These are phyloP conservation scores for Dothidotthia symphoricarpi DNA, from an alignment of 2,329 filamentous ascomycete species.

Conservation along the genomic window DNA sequence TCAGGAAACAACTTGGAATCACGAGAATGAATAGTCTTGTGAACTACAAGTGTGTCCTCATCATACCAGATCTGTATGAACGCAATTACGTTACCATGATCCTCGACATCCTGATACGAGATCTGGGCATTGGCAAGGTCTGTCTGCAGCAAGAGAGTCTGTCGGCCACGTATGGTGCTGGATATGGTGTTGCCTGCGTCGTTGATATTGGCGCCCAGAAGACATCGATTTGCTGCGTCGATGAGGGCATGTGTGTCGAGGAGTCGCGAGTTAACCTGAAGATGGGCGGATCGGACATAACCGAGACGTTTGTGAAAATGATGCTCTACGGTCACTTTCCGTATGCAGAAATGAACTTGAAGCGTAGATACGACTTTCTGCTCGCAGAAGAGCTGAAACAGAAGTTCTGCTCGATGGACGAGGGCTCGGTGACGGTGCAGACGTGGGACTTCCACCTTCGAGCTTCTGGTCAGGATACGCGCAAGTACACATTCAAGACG, in stretches of 20 bases:
- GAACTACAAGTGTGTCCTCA: conserved; percentile 93
- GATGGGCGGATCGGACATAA: conserved; percentile 88
- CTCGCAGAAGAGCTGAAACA: conserved; percentile 94
- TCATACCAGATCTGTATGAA: conserved; percentile 96
- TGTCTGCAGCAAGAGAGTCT: conserved; percentile 97
- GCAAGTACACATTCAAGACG: conserved; percentile 93
- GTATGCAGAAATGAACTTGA: conserved; percentile 90
- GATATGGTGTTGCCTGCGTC: conserved; percentile 90
- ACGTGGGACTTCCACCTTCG: conserved; percentile 87
- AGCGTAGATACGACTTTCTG: conserved; percentile 84
- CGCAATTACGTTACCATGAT: conserved; percentile 85
- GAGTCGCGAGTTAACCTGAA: conserved; percentile 95
- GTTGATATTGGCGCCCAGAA: conserved; percentile 97
- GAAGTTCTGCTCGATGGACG: conserved; percentile 87
- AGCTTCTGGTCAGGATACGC: conserved; percentile 80
- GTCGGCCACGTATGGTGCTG: conserved; percentile 90
- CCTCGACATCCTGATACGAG: conserved; percentile 79
- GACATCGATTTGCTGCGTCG: conserved; percentile 94
- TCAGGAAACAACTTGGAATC: conserved; percentile 79
- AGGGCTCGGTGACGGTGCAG: conserved; percentile 85
- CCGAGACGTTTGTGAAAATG: conserved; percentile 95
- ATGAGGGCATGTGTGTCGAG: conserved; percentile 91
- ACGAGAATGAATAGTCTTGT: conserved; percentile 76
- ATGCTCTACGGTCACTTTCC: conserved; percentile 96
- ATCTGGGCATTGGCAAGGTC: conserved; percentile 84